These are phyloP conservation scores for Trichomonascus vanleenenianus DNA, from an alignment of 805 yeast genomes.

Conservation along the genomic window DNA sequence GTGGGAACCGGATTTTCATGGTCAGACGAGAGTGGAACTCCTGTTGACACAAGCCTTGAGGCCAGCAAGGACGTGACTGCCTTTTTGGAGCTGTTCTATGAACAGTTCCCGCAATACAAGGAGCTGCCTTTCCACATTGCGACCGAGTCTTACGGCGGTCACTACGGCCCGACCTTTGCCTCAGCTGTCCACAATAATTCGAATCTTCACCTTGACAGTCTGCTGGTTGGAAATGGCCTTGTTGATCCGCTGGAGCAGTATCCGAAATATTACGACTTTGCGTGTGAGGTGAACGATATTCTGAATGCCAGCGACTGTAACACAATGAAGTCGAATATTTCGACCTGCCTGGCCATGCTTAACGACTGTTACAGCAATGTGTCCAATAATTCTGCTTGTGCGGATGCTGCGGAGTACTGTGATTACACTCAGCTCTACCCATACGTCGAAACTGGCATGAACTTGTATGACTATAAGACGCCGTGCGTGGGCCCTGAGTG, in stretches of 20 bases:
- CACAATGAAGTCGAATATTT: constrained; percentile 45
- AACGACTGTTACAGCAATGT: constrained; percentile 53
- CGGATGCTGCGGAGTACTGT: constrained; percentile 74
- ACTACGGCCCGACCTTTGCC: constrained; percentile 80
- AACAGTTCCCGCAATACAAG: constrained; percentile 67
- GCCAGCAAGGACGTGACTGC: constrained; percentile 87
- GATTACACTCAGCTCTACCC: constrained; percentile 21
- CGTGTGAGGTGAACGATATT: constrained; percentile 43
- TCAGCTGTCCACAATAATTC: constrained; percentile 48
- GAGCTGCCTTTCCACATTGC: constrained; percentile 67
- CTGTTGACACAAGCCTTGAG: constrained; percentile 64
- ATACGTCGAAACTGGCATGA: constrained; percentile 53
- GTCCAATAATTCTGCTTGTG: constrained; percentile 51
- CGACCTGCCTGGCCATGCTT: constrained; percentile 43
- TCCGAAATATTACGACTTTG: constrained; percentile 80
- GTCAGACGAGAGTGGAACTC: constrained; percentile 35
- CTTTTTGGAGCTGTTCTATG: constrained; percentile 75
- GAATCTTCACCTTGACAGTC: constrained; percentile 60
- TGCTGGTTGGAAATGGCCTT: constrained; percentile 84
- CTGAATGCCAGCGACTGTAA: constrained; percentile 70
- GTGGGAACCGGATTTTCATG: constrained; percentile 70
- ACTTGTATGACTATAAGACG: constrained; percentile 56
- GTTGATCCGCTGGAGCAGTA: constrained; percentile 77
- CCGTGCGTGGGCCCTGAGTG: constrained; percentile 44
- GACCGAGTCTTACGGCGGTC: constrained; percentile 93